A percentile compares a stretch with the other conserved stretches of the same genome.
Evolutionary conservation across 495 filamentous ascomycete genomes (phyloP).

Genomic region (Staphylotrichum tortipilum): DNA sequence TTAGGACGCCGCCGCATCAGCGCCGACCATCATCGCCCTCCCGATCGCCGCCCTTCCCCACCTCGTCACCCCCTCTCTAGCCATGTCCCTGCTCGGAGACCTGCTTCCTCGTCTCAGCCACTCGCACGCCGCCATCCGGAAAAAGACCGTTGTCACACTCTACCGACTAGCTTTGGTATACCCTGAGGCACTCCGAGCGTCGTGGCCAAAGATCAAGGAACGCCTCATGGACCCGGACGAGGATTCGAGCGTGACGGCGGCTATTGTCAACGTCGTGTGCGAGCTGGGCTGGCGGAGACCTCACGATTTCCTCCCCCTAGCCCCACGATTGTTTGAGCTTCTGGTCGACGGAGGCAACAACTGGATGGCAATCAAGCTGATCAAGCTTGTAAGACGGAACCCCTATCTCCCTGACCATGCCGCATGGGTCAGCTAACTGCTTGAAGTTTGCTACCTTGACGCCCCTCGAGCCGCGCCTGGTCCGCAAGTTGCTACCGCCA

Average conservation of each 20-base stretch:
- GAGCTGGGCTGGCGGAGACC: constrained; percentile 92
- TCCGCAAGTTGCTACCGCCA: constrained; percentile 90
- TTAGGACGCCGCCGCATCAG: constrained; percentile 72
- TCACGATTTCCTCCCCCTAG: constrained; percentile 85
- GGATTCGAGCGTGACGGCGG: constrained; percentile 87
- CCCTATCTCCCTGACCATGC: background rate
- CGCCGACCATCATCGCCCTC: constrained; percentile 66
- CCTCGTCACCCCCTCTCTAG: constrained; percentile 81
- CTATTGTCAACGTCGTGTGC: constrained; percentile 93
- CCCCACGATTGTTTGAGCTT: constrained; percentile 83
- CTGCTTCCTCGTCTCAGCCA: constrained; percentile 79
- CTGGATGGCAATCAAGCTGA: constrained; percentile 99
- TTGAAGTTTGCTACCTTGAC: constrained; percentile 89
- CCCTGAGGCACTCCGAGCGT: constrained; percentile 81
- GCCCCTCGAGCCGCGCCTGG: constrained; percentile 80
- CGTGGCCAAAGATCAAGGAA: constrained; percentile 96
- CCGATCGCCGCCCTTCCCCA: constrained; percentile 84
- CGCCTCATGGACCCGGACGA: constrained; percentile 82
- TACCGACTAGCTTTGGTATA: constrained; percentile 90
- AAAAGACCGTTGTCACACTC: constrained; percentile 89
- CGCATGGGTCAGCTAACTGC: constrained; percentile 21
- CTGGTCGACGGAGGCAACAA: constrained; percentile 92
- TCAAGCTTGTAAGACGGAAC: constrained; percentile 66
- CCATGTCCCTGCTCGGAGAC: constrained; percentile 78
- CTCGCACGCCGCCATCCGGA: constrained; percentile 71